Evolutionary conservation across 179 eudicot species (phyloP), one percentile per base, ranked within the genome.

Genomic region (Silene coronaria): DNA sequence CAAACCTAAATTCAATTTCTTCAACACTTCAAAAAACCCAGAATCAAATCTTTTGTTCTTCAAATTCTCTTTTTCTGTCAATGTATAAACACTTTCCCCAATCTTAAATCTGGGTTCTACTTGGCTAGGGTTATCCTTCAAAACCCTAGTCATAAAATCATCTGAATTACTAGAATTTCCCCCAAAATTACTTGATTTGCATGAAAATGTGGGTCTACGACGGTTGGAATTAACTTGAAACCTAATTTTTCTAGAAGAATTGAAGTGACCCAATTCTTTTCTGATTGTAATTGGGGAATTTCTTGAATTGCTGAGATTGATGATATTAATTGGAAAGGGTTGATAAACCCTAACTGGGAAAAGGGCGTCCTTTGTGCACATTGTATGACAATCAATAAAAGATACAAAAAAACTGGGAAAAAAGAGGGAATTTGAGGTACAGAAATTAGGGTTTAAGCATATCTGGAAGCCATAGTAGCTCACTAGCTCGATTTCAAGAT

Each of bases 71-170:
- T 75, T 87, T 76, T 91, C 91, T 19, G 85, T 83, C 77, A 82
- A 62, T 21, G 96, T 88, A 53, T 84, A 89, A 24, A 93, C 84
- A 64, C 86, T 82, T 38, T 81, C 79, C n/a, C 93, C 92, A 77
- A 89, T 75, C 75, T 83, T 80, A 59, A 73, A 87, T 80, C 70
- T 88, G 82, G 97, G 97, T 82, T 91, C 98, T 17, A 93, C 88
- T 80, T 90, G 97, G 76, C 91, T 88, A 76, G 98, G 98, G 80
- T 93, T 91, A 79, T 89, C 89, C 81, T 82, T 89, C 85, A 93
- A 87, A 81, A 91, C 89, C 90, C 93, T 86, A 7, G 96, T 79
- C 48, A 91, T 84, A 75, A 86, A 89, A 87, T 93, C 98, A 19
- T 87, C 91, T 46, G 75, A 65, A 65, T 30, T 60, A 3, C 53